Evolutionary conservation across 352 stramenopile species (phyloP).

Genomic region (Phytopythium montanum): DNA sequence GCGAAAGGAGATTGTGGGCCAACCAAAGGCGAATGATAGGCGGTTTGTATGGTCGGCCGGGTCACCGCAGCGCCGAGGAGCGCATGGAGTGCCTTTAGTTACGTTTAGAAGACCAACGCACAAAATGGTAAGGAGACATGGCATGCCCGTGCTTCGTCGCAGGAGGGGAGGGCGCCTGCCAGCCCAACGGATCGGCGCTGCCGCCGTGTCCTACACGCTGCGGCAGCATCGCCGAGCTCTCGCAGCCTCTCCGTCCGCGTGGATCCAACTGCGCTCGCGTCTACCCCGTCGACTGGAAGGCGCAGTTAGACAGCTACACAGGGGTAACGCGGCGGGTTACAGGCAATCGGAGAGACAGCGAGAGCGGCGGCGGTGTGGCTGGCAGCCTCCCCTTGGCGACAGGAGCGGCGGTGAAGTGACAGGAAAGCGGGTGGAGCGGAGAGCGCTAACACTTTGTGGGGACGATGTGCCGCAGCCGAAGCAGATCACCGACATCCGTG

Average conservation of each 20-base stretch:
- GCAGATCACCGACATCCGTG: conserved; percentile 98
- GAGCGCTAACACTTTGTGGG: conserved; percentile 8
- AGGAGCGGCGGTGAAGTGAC: neutral
- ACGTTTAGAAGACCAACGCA: conserved; percentile 88
- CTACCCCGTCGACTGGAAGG: neutral
- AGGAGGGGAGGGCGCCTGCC: neutral
- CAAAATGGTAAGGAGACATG: conserved; percentile 65
- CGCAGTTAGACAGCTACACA: neutral
- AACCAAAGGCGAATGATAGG: conserved; percentile 31
- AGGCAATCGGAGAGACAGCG: neutral
- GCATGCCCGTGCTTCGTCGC: neutral
- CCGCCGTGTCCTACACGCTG: neutral
- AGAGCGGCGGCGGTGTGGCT: neutral
- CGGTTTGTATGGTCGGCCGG: conserved; percentile 25
- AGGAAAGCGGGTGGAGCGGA: neutral
- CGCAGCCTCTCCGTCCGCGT: neutral
- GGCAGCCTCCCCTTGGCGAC: neutral
- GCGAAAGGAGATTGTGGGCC: conserved; percentile 28
- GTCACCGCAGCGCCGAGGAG: conserved; percentile 20
- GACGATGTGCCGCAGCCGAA: conserved; percentile 82
- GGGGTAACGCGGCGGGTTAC: neutral
- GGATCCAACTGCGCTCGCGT: neutral
- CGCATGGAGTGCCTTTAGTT: conserved; percentile 50
- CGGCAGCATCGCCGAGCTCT: neutral
- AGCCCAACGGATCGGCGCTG: too few species aligned